Evolutionary conservation across 78 protist genomes (phyloP).

Genomic region (Dictyostelium purpureum): DNA sequence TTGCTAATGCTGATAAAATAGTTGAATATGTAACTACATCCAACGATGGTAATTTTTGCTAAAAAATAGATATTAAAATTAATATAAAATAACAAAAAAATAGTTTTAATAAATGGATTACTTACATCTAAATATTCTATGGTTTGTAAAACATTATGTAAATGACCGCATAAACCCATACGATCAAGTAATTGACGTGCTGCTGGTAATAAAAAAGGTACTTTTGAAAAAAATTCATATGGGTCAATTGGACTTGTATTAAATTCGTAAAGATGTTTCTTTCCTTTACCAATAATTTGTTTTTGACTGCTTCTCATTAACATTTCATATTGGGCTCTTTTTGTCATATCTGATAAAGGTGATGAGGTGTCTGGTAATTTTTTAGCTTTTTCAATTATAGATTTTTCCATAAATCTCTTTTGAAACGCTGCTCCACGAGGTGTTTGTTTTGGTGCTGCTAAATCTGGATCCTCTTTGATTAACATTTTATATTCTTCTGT

Average conservation of each 20-base stretch:
- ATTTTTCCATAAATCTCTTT: too few relatives aligned
- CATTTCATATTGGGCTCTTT: slow-evolving; percentile 6
- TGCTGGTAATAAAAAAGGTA: background rate
- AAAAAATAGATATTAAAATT: background rate
- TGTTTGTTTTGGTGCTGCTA: too few relatives aligned
- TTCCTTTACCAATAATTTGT: slow-evolving; percentile 49
- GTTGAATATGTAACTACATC: background rate
- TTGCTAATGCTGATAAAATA: slow-evolving; percentile 6
- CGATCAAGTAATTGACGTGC: background rate
- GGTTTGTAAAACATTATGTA: slow-evolving; percentile 12
- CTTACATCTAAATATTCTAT: slow-evolving; percentile 38
- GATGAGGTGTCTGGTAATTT: slow-evolving; percentile 28
- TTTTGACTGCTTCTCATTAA: background rate
- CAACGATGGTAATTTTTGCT: background rate
- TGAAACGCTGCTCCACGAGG: too few relatives aligned
- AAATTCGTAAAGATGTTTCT: slow-evolving; percentile 40
- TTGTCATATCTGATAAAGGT: slow-evolving; percentile 57
- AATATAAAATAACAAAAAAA: background rate
- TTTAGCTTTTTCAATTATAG: slow-evolving; percentile 6
- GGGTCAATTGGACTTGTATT: background rate
- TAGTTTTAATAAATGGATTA: background rate
- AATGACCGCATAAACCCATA: slow-evolving; percentile 32
- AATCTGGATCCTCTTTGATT: too few relatives aligned
- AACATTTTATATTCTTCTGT: too few relatives aligned
- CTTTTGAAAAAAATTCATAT: background rate